Base-by-base conservation (phyloP, 2,329 filamentous ascomycete genomes). In the Botrytis hyacinthi region DNA sequence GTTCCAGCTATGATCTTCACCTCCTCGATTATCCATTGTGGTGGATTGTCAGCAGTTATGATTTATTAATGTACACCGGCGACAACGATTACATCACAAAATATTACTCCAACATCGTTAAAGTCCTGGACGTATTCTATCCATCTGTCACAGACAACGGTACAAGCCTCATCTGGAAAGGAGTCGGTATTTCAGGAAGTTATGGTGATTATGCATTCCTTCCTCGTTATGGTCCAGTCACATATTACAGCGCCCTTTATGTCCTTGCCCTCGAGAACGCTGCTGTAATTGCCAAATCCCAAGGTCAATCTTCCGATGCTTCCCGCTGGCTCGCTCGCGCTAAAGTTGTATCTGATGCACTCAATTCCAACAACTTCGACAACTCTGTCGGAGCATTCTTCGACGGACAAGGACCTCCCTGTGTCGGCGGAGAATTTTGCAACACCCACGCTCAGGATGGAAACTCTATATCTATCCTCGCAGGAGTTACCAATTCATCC, bases 151-250 rank as follows among this genome's bases (percentile, higher is more conserved):
- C 83, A 12, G 82, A 85, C 72, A 63, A 70, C 4, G 74, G 76
- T 0, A 86, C 83, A 0, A 79, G 79, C 0, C 81, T 86, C 0
- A 80, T 88, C 4, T 80, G 82, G 32, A 86, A 86, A 72, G 82
- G 81, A 4, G 26, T 80, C 3, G 80, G 79, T n/a, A 59, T 75
- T 5, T 78, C 79, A 3, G 80, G 79, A 8, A 81, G 80, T 1
- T 86, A 86, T 73, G 86, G 86, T 5, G 86, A 88, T 77, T 88
- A 84, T 75, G 86, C 85, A 0, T 88, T 88, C 75, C 78, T 87
- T 1, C 82, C 82, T 1, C 82, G 86, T 6, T 82, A 79, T 35
- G 86, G 86, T 0, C 80, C 84, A 48, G 83, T 86, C 35, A 86
- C 85, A 0, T 88, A 88, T 74, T 87, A 87, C 82, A 88, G 85